Percentiles rank a stretch among this genome's conserved stretches.
phyloP scores from a whole-genome alignment of 371 early-diverging fungal species.

The Mortierella sp. region DNA sequence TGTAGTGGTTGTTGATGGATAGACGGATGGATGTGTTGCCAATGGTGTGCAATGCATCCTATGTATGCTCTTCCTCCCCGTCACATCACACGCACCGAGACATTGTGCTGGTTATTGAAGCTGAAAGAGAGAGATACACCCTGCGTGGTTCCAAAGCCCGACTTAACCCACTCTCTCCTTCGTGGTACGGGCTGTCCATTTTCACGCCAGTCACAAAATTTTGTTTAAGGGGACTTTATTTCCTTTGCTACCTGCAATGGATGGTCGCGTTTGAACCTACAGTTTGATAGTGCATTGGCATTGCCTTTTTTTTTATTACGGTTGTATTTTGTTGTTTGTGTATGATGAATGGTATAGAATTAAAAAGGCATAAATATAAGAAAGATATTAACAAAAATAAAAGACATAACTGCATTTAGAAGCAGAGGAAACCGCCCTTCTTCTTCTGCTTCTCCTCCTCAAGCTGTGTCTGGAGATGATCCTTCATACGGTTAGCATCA shows the following conservation, averaged over 20 bases:
- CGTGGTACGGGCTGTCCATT: background rate
- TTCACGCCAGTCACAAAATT: conserved; percentile 1
- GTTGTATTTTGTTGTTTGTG: background rate
- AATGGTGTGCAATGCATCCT: background rate
- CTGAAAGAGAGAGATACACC: conserved; percentile 38
- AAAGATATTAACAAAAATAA: background rate
- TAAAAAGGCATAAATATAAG: background rate
- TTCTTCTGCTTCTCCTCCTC: conserved; percentile 54
- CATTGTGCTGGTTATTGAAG: conserved; percentile 52
- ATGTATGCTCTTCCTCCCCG: background rate
- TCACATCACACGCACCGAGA: conserved; percentile 48
- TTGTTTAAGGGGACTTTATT: background rate
- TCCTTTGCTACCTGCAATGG: background rate
- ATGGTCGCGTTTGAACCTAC: background rate
- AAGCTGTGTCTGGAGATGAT: conserved; percentile 39
- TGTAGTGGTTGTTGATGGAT: background rate
- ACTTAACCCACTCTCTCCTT: background rate
- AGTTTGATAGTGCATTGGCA: too few species aligned
- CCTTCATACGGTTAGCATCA: conserved; percentile 41
- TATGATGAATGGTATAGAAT: conserved; percentile 10
- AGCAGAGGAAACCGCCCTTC: conserved; percentile 55
- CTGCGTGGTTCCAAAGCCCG: conserved; percentile 16
- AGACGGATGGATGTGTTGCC: conserved; percentile 14
- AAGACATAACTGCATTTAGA: conserved; percentile 19
- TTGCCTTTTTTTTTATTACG: background rate